phyloP scores from a whole-genome alignment of 768 basidiomycete genomes.

The Lentinula raphanica region DNA sequence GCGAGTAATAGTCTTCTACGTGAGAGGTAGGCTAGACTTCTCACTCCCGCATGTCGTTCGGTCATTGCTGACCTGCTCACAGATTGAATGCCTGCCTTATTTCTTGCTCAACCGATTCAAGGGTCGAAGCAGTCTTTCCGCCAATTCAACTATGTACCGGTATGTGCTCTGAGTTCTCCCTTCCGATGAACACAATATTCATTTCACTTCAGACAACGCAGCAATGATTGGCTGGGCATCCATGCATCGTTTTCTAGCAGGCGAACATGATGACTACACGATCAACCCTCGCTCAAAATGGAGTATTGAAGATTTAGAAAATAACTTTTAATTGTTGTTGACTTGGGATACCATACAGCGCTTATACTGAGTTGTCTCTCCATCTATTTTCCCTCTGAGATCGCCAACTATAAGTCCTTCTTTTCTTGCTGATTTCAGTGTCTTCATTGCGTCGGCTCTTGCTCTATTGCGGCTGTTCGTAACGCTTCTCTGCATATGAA shows the following conservation, averaged over 20 bases:
- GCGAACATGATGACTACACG: conserved; percentile 56
- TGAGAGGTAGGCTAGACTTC: conserved; percentile 39
- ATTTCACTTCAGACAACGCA: conserved; percentile 73
- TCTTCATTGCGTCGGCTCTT: too few species aligned
- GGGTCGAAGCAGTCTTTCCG: too few species aligned
- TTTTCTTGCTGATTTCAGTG: too few species aligned
- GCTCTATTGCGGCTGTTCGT: too few species aligned
- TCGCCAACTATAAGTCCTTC: too few species aligned
- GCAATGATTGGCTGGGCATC: conserved; percentile 96
- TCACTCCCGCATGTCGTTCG: background rate
- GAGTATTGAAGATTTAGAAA: conserved; percentile 58
- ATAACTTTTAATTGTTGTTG: background rate
- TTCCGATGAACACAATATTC: background rate
- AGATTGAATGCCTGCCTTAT: background rate
- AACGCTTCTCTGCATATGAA: too few species aligned
- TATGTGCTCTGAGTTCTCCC: conserved; percentile 27
- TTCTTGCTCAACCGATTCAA: conserved; percentile 16
- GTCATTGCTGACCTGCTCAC: background rate
- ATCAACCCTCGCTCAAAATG: conserved; percentile 66
- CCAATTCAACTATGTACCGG: conserved; percentile 66
- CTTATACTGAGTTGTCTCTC: too few species aligned
- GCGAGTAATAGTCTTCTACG: conserved; percentile 79
- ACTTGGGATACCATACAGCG: too few species aligned
- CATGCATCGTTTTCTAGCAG: conserved; percentile 68
- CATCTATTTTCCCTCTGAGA: too few species aligned